A percentile compares a stretch with the other conserved stretches of the same genome.
phyloP scores from a whole-genome alignment of 495 filamentous ascomycete genomes.

The Aspergillus biplanus region DNA sequence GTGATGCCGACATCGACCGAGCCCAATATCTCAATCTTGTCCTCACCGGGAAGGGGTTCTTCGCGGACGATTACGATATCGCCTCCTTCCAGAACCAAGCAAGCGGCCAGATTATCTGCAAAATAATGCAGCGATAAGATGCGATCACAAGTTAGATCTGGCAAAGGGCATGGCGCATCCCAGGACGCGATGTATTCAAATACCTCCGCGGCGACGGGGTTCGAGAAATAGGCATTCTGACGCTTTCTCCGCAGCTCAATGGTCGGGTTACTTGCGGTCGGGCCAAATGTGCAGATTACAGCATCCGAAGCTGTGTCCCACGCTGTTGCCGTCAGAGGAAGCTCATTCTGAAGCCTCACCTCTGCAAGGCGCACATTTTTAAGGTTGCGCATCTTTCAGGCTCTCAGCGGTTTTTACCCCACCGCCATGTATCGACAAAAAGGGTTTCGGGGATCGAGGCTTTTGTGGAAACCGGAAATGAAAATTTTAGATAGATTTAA shows the following conservation, averaged over 20 bases:
- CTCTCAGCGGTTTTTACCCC: slow-evolving; percentile 44
- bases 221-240: slow-evolving; percentile 39
- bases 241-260: slow-evolving; percentile 65
- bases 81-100: slow-evolving; percentile 84
- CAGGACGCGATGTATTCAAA: slow-evolving; percentile 73
- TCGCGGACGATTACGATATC: slow-evolving; percentile 87
- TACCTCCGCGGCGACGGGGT: slow-evolving; percentile 39
- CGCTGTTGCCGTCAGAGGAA: slow-evolving; percentile 68
- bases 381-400: slow-evolving; percentile 72
- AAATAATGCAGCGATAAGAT: slow-evolving; percentile 83
- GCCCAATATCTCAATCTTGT: slow-evolving; percentile 90
- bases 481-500: slow-evolving; percentile 5
- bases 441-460: slow-evolving; percentile 10
- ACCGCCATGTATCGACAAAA: slow-evolving; percentile 40
- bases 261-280: slow-evolving; percentile 59
- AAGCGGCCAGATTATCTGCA: slow-evolving; percentile 73
- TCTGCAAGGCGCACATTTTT: slow-evolving; percentile 68
- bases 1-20: slow-evolving; percentile 90
- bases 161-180: slow-evolving; percentile 77
- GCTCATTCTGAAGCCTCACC: slow-evolving; percentile 56
- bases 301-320: slow-evolving; percentile 78
- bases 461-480: slow-evolving; percentile 16
- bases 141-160: slow-evolving; percentile 68
- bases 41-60: slow-evolving; percentile 66
- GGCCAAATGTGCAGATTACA: slow-evolving; percentile 75